phyloP scores from a whole-genome alignment of 805 yeast species.

The Wickerhamomyces pijperi region DNA sequence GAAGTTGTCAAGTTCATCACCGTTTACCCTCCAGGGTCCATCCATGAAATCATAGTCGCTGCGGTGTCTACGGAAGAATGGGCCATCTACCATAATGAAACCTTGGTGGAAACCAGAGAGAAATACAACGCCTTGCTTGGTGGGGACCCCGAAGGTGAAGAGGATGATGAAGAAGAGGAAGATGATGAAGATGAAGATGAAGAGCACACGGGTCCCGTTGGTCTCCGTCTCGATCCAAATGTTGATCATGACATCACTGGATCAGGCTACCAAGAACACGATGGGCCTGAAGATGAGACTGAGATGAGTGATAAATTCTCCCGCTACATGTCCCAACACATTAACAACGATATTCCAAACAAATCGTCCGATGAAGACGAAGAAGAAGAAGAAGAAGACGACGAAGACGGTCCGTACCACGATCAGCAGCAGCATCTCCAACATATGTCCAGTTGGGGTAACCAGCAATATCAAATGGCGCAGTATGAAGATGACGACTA shows the following conservation, averaged over 20 bases:
- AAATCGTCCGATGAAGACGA: constrained; percentile 44
- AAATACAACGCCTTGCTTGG: constrained; percentile 92
- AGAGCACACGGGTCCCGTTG: constrained; percentile 18
- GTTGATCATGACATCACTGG: constrained; percentile 24
- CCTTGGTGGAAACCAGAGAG: constrained; percentile 80
- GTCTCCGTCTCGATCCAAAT: constrained; percentile 20
- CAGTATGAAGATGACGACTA: constrained; percentile 59
- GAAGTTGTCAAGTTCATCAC: constrained; percentile 80
- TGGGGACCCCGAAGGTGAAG: constrained; percentile 33
- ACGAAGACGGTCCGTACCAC: constrained; percentile 7
- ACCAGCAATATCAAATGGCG: constrained; percentile 10
- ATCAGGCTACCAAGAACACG: constrained; percentile 19
- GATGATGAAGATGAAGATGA: constrained; percentile 16
- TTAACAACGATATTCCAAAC: constrained; percentile 44
- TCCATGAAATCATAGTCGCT: constrained; percentile 23
- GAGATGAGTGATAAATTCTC: constrained; percentile 18
- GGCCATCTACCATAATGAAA: constrained; percentile 74
- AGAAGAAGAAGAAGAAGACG: constrained; percentile 19
- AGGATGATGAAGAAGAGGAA: constrained; percentile 21
- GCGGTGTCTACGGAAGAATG: constrained; percentile 41
- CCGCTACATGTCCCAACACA: constrained; percentile 64
- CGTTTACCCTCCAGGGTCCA: constrained; percentile 15
- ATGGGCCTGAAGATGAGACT: constrained; percentile 5
- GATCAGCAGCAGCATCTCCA: not conserved
- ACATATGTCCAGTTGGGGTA: not conserved